Conservation (phyloP, 306 rosid genomes). For the Vicia faba region DNA sequence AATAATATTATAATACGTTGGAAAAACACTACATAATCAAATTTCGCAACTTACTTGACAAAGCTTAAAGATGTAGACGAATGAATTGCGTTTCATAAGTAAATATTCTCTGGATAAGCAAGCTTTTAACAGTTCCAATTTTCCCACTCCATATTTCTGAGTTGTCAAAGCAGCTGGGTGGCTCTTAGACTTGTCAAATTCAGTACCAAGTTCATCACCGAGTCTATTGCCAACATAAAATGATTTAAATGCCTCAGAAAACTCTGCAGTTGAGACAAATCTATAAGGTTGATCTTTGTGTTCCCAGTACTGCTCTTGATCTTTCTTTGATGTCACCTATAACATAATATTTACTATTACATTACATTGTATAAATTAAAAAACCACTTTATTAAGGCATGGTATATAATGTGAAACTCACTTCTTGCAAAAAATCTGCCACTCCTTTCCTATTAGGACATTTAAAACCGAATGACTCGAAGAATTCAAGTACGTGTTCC, state of each 20-base stretch:
- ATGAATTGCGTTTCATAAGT: conserved; percentile 70
- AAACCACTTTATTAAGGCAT: background rate
- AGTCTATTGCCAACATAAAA: conserved; percentile 52
- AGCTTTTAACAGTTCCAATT: conserved; percentile 53
- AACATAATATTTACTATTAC: background rate
- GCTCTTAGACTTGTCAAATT: conserved; percentile 62
- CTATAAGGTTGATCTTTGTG: conserved; percentile 50
- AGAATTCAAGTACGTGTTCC: conserved; percentile 53
- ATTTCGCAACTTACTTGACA: conserved; percentile 52
- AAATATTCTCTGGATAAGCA: conserved; percentile 60
- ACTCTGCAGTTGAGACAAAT: conserved; percentile 51
- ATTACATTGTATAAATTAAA: background rate
- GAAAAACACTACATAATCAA: background rate
- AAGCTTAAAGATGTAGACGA: conserved; percentile 58
- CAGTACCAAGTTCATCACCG: conserved; percentile 46
- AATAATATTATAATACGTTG: background rate
- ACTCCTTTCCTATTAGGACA: conserved; percentile 68
- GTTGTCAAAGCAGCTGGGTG: conserved; percentile 61
- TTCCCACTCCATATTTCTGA: conserved; percentile 51
- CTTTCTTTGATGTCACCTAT: conserved; percentile 67
- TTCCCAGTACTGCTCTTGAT: conserved; percentile 66
- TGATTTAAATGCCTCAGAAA: conserved; percentile 47
- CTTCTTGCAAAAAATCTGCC: conserved; percentile 70
- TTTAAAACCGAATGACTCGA: conserved; percentile 50
- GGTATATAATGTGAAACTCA: conserved; percentile 6